Conservation (phyloP, 2,329 filamentous ascomycete species). For the Sporothrix sp. region DNA sequence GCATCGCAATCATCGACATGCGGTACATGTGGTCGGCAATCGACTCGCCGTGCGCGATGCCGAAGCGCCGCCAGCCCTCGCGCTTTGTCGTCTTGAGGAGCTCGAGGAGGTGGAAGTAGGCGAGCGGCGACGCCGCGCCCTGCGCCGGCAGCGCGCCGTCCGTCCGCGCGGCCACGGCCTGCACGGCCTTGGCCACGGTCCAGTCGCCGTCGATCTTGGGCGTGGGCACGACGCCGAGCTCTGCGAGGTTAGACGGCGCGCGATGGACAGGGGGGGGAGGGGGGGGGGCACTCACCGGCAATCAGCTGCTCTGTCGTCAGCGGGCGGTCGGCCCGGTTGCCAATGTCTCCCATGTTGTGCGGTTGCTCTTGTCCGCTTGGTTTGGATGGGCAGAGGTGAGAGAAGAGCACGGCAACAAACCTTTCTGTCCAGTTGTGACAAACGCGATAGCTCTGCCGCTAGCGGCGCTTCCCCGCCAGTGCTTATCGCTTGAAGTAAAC, state of each 20-base stretch:
- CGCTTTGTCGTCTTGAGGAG: constrained; percentile 93
- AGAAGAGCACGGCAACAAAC: no score
- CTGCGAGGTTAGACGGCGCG: constrained; percentile 16
- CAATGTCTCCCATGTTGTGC: no score
- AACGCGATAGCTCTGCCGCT: no score
- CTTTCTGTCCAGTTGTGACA: no score
- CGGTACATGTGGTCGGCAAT: constrained; percentile 99
- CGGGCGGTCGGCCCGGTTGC: not conserved
- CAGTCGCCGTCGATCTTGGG: constrained; percentile 39
- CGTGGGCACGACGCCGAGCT: constrained; percentile 27
- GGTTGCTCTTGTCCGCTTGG: no score
- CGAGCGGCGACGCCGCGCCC: constrained; percentile 61
- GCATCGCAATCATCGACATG: constrained; percentile 93
- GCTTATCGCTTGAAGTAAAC: no score
- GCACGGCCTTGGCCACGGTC: constrained; percentile 54
- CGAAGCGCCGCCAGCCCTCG: constrained; percentile 89
- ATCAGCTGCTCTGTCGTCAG: not conserved
- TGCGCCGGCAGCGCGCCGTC: constrained; percentile 41
- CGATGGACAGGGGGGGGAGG: no score
- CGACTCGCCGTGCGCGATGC: constrained; percentile 68
- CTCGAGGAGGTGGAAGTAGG: constrained; percentile 92
- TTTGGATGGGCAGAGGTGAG: no score
- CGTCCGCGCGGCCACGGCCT: constrained; percentile 42
- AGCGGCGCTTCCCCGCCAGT: no score
- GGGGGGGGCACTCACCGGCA: no score